phyloP scores from a whole-genome alignment of 148 eudicot species.

The Heliamphora exappendiculata region DNA sequence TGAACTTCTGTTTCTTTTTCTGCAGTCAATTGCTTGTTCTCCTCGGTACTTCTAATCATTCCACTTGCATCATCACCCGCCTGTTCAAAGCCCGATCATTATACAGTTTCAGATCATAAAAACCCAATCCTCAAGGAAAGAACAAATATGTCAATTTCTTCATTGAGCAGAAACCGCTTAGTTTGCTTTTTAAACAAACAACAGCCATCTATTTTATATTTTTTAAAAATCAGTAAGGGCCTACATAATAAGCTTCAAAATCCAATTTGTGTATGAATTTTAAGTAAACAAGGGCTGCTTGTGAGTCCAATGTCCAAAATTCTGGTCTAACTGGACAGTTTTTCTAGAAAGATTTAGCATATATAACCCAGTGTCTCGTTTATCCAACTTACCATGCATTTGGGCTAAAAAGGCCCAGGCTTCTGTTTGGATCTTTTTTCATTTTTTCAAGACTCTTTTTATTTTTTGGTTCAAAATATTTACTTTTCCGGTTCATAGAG shows the following conservation, averaged over 20 bases:
- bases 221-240: not conserved
- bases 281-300: not conserved
- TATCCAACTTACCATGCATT: too few species aligned
- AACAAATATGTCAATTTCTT: not conserved
- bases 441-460: too few species aligned
- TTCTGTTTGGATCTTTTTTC: too few species aligned
- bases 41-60: conserved; percentile 53
- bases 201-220: not conserved
- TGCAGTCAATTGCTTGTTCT: conserved; percentile 44
- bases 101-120: not conserved
- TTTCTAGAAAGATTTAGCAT: too few species aligned
- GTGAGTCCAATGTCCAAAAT: not conserved
- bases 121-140: not conserved
- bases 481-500: too few species aligned
- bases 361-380: too few species aligned
- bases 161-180: not conserved
- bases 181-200: not conserved
- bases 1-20: conserved; percentile 62
- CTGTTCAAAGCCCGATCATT: conserved; percentile 23
- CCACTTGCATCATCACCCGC: conserved; percentile 62
- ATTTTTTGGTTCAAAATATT: too few species aligned
- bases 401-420: too few species aligned
- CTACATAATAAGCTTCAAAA: not conserved
- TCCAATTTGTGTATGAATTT: not conserved
- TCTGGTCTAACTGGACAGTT: too few species aligned